Base-by-base conservation (phyloP, 2,329 filamentous ascomycete species). In the Capronia coronata region DNA sequence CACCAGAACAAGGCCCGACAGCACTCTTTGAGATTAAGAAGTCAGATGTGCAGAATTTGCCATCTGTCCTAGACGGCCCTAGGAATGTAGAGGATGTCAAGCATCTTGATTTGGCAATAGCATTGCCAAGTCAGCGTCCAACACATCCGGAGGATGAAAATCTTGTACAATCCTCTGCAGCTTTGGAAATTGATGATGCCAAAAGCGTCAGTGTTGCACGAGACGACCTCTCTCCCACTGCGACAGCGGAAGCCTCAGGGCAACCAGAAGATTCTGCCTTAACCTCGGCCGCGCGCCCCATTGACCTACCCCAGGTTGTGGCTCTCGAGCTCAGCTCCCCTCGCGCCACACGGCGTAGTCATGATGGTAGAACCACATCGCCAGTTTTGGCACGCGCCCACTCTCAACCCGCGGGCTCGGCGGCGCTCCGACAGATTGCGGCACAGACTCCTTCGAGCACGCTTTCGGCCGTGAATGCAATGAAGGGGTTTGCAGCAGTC, bases 101-200 rank as follows among this genome's bases (percentile, higher is more conserved):
- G 37, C 80, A 82, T 64, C 68, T 84, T 8, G 80, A 84, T 63
- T 71, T 83, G 40, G 79, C 77, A n/a, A 42, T 60, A 42, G 34
- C 46, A 19, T 40, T 40, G 16, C 43, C 43, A 21, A 29, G 32
- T 34, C 48, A 51, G 18, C 37, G 19, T 23, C 32, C 42, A 22
- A 49, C 42, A n/a, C 34, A 47, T 7, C 19, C 30, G 23, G 32
- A 19, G 4, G 46, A 37, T 19, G 51, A 42, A 38, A 23, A 38
- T 14, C 16, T 23, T 29, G 13, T 42, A 11, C 42, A 35, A 38
- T 40, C n/a, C 19, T 21, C 27, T n/a, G 37, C 32, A 13, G 14
- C 27, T 9, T 23, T 38, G n/a, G 39, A 35, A 16, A 3, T 16
- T 9, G 21, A 13, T 2, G 43, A 44, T 5, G 21, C 22, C n/a